phyloP scores from a whole-genome alignment of 495 filamentous ascomycete species.

The Talaromyces nanjingensis region DNA sequence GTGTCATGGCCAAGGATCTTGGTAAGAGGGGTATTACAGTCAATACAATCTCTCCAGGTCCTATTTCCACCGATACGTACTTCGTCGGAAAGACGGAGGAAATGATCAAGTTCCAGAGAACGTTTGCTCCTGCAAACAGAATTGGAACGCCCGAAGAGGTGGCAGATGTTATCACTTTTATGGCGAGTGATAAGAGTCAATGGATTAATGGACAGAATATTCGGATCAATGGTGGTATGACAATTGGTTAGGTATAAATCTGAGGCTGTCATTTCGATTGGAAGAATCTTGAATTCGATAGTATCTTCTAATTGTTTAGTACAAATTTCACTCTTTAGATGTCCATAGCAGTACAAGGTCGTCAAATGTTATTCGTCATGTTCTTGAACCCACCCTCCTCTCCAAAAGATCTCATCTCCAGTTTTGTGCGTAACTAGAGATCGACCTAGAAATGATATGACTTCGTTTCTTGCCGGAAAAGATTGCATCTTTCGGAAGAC shows the following conservation, averaged over 20 bases:
- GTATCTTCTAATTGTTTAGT: no score
- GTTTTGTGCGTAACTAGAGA: not conserved
- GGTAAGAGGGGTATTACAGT: conserved; percentile 53
- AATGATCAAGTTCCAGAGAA: conserved; percentile 43
- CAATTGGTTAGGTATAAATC: not conserved
- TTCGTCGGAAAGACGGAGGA: conserved; percentile 54
- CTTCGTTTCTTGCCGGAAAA: not conserved
- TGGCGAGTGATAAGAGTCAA: conserved; percentile 39
- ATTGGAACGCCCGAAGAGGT: conserved; percentile 58
- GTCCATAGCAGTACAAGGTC: no score
- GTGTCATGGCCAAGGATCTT: conserved; percentile 58
- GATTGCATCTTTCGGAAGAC: not conserved
- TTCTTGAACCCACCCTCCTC: not conserved
- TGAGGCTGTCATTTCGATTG: no score
- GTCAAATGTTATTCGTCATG: not conserved
- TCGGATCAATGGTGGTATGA: conserved; percentile 49
- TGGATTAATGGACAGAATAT: conserved; percentile 65
- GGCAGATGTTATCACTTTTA: conserved; percentile 47
- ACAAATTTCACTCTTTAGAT: no score
- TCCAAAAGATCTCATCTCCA: not conserved
- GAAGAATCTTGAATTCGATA: no score
- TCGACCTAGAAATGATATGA: not conserved
- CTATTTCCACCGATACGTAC: conserved; percentile 61
- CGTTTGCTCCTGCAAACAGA: conserved; percentile 45
- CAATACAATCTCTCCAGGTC: conserved; percentile 61